Base-by-base conservation (phyloP, 2,329 filamentous ascomycete species). In the Pleurostoma richardsiae region DNA sequence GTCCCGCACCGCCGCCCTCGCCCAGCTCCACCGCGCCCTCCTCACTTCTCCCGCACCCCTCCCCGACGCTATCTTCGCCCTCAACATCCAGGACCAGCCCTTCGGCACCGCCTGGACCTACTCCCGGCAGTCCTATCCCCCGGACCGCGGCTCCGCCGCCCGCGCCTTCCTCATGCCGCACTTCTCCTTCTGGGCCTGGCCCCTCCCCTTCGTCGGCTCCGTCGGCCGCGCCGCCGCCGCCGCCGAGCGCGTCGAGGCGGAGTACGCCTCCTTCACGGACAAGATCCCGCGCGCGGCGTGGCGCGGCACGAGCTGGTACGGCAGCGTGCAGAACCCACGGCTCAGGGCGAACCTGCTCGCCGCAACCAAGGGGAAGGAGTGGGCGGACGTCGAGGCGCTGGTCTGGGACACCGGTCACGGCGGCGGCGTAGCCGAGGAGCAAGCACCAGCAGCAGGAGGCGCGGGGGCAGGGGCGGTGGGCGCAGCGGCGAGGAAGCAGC, bases 171-270 rank as follows among this genome's bases (percentile, higher is more conserved):
- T 76, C 4, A 74, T 80, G 63, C 77, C 76, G 47, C 79, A 76
- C 64, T 83, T 77, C 66, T 69, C 67, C 56, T 77, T 72, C 63
- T 80, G 72, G 72, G 69, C 72, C 5, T 80, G 76, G 76, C 64
- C 71, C 27, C 65, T 76, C 41, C 71, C 69, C 45, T 74, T 73
- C 64, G 75, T 73, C 58, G 67, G 66, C 5, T 71, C 71, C 5
- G 56, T 76, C 10, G 51, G 62, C 8, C 61, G 67, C 42, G 73
- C 71, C 0, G 56, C 70, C 0, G 31, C 40, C 0, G 64, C 64
- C 43, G 72, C 75, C 45, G 33, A 59, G 4, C 19, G 10, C 0
- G 53, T 77, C 41, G 73, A 77, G 48, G 41, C 49, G 1, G 5
- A 29, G 29, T 6, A 27, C n/a, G 52, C 49, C 45, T 29, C 43